Conservation (phyloP, 2,329 filamentous ascomycete species). For the Fusarium incarnatum region DNA sequence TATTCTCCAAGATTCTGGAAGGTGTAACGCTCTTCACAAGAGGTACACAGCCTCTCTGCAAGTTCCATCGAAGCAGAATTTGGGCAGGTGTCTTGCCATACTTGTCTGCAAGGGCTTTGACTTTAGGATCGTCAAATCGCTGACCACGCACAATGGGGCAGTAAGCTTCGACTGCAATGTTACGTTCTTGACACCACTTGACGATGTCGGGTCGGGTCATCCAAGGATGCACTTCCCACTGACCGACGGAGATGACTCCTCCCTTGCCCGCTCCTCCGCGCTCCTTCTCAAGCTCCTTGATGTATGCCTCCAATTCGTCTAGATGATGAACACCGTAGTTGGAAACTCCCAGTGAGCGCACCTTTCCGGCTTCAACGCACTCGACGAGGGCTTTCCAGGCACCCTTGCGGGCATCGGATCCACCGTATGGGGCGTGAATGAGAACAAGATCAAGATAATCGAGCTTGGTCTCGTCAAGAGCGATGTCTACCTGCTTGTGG, state of each 20-base stretch:
- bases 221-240: conserved; percentile 94
- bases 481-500: conserved; percentile 71
- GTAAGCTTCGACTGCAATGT: conserved; percentile 73
- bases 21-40: conserved; percentile 80
- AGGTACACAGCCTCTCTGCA: conserved; percentile 82
- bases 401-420: conserved; percentile 65
- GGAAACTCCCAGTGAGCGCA: conserved; percentile 71
- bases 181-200: conserved; percentile 76
- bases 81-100: conserved; percentile 80
- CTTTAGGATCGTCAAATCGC: conserved; percentile 75
- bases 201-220: conserved; percentile 82
- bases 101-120: conserved; percentile 75
- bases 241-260: conserved; percentile 83
- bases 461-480: conserved; percentile 70
- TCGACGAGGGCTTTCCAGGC: conserved; percentile 74
- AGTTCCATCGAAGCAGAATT: conserved; percentile 81
- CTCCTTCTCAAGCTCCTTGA: conserved; percentile 70
- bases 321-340: conserved; percentile 75
- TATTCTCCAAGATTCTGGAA: conserved; percentile 74
- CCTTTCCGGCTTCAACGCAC: conserved; percentile 69
- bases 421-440: conserved; percentile 71
- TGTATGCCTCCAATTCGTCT: conserved; percentile 69
- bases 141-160: conserved; percentile 72
- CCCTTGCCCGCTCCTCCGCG: conserved; percentile 71
- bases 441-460: conserved; percentile 76